Evolutionary conservation across 1,284 basidiomycete species (phyloP), one percentile per base, ranked within the genome.

Genomic region (Wolfiporia cocos): DNA sequence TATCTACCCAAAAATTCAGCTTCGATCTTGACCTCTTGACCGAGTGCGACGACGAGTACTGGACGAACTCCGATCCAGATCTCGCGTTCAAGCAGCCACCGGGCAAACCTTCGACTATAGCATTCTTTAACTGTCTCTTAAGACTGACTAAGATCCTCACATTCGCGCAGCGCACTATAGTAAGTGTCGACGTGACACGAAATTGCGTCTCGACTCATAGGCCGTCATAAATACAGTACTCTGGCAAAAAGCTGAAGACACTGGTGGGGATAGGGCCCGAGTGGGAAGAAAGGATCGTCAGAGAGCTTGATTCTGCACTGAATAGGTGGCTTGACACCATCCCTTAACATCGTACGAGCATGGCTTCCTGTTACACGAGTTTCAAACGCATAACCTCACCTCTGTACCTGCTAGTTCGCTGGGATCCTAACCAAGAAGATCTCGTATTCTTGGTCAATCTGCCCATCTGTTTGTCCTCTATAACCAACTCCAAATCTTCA

Each of bases 401-500:
- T n/a, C n/a, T n/a, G n/a, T n/a, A n/a, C n/a, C n/a, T n/a, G 22
- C 43, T n/a, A 42, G 45, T 50, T 10, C 44, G 46, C 6, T 53
- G 49, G 88, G 82, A 92, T 53, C 82, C 86, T 0, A 69, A 75
- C 28, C 71, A 78, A 21, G 67, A 78, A 49, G 65, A 84, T 47
- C 41, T 42, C 0, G 48, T 62, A 1, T 79, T 81, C 51, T 85
- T 91, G 60, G 76, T 45, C 87, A 90, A 62, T 85, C 84, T 0
- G 81, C 77, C 0, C 51, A 65, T 11, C 68, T 92, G 2, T 84
- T 86, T 49, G 63, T 73, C 2, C 65, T 68, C 10, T 89, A 86
- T 57, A 89, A 90, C 57, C 70, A 81, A 45, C 66, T 81, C 15
- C 84, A 85, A 51, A 88, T 92, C 53, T 69, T 84, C 31, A 79